A percentile compares a stretch with the other conserved stretches of the same genome.
Evolutionary conservation across 2,329 filamentous ascomycete species (phyloP).

Genomic region (Epichloe baconii): DNA sequence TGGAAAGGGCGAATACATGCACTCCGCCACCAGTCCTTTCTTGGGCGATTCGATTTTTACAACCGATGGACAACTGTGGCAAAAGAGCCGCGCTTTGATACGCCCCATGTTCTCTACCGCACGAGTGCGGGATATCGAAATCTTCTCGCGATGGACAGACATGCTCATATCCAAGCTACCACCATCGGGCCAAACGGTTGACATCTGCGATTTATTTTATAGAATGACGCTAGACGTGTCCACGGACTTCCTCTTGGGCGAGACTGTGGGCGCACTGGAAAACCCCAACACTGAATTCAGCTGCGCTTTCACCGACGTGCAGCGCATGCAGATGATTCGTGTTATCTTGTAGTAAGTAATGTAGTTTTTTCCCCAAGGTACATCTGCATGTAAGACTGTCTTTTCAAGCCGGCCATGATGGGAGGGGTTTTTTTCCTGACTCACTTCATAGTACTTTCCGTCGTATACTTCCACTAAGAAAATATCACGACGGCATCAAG

Average conservation of each 20-base stretch:
- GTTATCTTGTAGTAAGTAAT: conserved; percentile 4
- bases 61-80: conserved; percentile 70
- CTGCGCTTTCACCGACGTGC: conserved; percentile 68
- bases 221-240: background rate
- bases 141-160: conserved; percentile 44
- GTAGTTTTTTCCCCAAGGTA: no score
- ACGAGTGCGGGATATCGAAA: conserved; percentile 65
- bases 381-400: no score
- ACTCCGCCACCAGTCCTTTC: conserved; percentile 61
- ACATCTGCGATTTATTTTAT: conserved; percentile 2
- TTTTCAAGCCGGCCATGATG: no score
- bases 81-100: conserved; percentile 62
- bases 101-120: conserved; percentile 79
- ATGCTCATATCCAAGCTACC: conserved; percentile 3
- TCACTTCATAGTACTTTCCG: no score
- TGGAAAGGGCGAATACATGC: conserved; percentile 67
- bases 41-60: conserved; percentile 64
- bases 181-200: background rate
- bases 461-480: conserved; percentile 10
- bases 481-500: conserved; percentile 51
- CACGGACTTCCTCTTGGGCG: background rate
- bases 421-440: no score
- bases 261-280: conserved; percentile 10
- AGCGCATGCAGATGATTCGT: conserved; percentile 45
- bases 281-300: conserved; percentile 56